Conservation (phyloP, 305 asterid species). For the Fraxinus latifolia region DNA sequence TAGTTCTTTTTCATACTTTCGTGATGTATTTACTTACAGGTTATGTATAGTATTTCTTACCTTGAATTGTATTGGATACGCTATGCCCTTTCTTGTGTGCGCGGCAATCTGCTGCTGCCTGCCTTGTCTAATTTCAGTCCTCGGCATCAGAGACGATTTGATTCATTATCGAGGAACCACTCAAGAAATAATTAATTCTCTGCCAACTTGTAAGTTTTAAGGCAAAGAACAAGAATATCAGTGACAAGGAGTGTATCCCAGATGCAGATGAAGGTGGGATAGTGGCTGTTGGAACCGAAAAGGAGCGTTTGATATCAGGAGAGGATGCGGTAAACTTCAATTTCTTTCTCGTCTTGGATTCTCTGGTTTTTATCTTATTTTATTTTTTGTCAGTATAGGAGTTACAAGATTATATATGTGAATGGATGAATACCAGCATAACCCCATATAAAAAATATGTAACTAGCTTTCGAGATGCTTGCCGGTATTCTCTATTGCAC, state of each 20-base stretch:
- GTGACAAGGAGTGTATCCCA: constrained; percentile 37
- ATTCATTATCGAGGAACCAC: constrained; percentile 84
- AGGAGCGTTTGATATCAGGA: constrained; percentile 48
- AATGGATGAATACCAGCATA: not conserved
- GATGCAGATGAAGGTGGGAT: constrained; percentile 44
- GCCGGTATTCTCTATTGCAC: not conserved
- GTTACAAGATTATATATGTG: not conserved
- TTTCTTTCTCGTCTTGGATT: not conserved
- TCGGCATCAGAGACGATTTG: constrained; percentile 82
- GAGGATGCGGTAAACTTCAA: constrained; percentile 44
- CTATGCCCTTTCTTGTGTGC: constrained; percentile 91
- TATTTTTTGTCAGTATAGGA: not conserved
- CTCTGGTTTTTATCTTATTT: not conserved
- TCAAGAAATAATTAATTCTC: constrained; percentile 74
- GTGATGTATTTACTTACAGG: constrained; percentile 38
- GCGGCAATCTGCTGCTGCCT: constrained; percentile 95
- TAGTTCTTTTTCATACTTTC: not conserved
- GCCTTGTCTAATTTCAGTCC: constrained; percentile 84
- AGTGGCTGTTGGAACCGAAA: constrained; percentile 52
- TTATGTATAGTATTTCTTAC: constrained; percentile 88
- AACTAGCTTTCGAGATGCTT: not conserved
- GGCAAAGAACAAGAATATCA: constrained; percentile 46
- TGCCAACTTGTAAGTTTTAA: constrained; percentile 84
- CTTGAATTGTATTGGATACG: constrained; percentile 94
- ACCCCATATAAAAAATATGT: not conserved